These are phyloP conservation scores for Lasiodiplodia theobromae DNA, from an alignment of 2,329 filamentous ascomycete genomes.

Conservation along the genomic window DNA sequence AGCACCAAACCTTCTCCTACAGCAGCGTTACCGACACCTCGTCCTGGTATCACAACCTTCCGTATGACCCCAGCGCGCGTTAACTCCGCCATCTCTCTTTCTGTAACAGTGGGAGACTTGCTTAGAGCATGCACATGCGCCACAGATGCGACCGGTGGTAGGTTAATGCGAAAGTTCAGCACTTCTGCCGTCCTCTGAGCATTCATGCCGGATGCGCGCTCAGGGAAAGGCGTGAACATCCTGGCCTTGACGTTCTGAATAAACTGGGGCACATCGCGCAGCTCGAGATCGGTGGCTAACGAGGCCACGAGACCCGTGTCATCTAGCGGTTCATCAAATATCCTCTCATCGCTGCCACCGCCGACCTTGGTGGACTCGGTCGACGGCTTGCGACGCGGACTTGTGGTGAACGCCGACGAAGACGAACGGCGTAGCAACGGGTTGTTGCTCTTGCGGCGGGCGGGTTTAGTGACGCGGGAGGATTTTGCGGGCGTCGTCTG, in stretches of 20 bases:
- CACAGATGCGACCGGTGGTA: constrained; percentile 71
- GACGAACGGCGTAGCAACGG: constrained; percentile 39
- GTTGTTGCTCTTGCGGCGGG: constrained; percentile 31
- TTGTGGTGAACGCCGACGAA: constrained; percentile 48
- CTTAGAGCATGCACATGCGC: constrained; percentile 72
- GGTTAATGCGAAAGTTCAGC: constrained; percentile 64
- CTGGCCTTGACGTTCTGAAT: constrained; percentile 66
- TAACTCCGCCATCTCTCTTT: constrained; percentile 71
- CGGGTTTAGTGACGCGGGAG: constrained; percentile 32
- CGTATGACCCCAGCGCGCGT: constrained; percentile 64
- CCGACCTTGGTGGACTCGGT: constrained; percentile 32
- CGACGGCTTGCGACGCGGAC: constrained; percentile 45
- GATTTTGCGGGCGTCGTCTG: constrained; percentile 32
- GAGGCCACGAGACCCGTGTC: constrained; percentile 65
- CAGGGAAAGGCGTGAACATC: constrained; percentile 72
- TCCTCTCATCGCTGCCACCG: constrained; percentile 41
- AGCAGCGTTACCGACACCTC: constrained; percentile 63
- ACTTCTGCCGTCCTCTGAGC: constrained; percentile 69
- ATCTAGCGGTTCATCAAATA: constrained; percentile 58
- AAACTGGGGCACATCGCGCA: constrained; percentile 69
- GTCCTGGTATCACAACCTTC: constrained; percentile 68
- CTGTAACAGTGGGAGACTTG: constrained; percentile 67
- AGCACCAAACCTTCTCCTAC: constrained; percentile 72
- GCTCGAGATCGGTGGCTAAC: constrained; percentile 62
- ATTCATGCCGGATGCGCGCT: constrained; percentile 65